phyloP scores from a whole-genome alignment of 2,329 filamentous ascomycete genomes.

The Fusarium incarnatum region DNA sequence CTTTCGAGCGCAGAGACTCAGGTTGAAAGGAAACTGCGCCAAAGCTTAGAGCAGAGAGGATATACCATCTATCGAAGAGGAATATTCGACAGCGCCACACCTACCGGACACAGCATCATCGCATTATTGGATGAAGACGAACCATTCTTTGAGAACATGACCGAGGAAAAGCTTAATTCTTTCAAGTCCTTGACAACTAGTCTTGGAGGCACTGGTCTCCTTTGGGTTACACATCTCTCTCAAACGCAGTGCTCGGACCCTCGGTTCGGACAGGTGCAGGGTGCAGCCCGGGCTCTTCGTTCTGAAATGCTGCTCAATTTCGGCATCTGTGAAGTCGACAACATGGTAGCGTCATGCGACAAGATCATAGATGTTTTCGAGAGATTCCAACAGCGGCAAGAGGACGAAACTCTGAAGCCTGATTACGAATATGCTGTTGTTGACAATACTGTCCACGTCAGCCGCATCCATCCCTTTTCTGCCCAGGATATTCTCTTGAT shows the following conservation, averaged over 20 bases:
- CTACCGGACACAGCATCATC: neutral
- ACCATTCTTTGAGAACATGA: conserved; percentile 1
- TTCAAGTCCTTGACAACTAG: neutral
- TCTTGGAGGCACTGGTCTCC: neutral
- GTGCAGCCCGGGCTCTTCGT: neutral
- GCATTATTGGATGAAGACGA: neutral
- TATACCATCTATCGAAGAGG: neutral
- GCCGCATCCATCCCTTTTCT: neutral
- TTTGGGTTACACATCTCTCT: conserved; percentile 3
- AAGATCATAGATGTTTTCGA: neutral
- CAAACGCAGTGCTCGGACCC: neutral
- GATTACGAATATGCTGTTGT: conserved; percentile 5
- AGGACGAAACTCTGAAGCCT: neutral
- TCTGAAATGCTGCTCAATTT: neutral
- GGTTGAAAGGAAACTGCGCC: neutral
- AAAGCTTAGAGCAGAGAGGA: neutral
- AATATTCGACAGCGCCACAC: neutral
- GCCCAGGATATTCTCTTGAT: neutral
- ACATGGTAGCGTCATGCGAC: neutral
- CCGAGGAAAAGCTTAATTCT: neutral
- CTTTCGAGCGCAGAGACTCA: neutral
- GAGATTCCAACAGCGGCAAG: neutral
- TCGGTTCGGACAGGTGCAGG: neutral
- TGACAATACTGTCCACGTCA: neutral
- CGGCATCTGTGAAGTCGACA: neutral